Conservation (phyloP, 768 basidiomycete species). For the Russula earlei region DNA sequence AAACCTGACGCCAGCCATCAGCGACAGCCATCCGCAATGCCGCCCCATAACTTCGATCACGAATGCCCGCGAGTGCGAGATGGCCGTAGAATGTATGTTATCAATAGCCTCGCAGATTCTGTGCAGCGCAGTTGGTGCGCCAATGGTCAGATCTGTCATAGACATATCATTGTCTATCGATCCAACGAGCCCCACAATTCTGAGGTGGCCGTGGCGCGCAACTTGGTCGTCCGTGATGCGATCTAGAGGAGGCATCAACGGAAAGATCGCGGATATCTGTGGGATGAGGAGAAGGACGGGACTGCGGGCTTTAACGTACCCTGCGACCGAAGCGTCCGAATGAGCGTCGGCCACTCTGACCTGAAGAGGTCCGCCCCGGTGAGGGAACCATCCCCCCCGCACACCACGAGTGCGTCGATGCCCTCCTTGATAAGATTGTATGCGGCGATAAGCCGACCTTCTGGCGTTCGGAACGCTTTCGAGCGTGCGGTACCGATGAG, state of each 20-base stretch:
- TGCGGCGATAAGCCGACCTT: conserved; percentile 85
- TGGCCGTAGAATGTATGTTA: conserved; percentile 94
- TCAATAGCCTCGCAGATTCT: conserved; percentile 98
- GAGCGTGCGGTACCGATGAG: conserved; percentile 92
- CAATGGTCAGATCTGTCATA: conserved; percentile 94
- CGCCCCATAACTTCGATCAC: conserved; percentile 99
- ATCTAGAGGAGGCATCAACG: conserved; percentile 30
- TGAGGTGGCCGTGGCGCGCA: conserved; percentile 69
- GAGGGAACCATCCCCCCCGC: conserved; percentile 93
- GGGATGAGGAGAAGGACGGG: neutral
- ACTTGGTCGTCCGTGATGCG: conserved; percentile 70
- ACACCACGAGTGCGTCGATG: conserved; percentile 93
- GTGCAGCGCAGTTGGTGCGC: conserved; percentile 89
- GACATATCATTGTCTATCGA: conserved; percentile 99
- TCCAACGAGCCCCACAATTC: conserved; percentile 96
- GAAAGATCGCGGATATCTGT: neutral
- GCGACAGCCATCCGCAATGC: conserved; percentile 97
- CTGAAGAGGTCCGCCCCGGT: conserved; percentile 94
- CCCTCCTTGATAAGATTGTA: conserved; percentile 91
- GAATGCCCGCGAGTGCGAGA: conserved; percentile 93
- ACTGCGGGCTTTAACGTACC: conserved; percentile 45
- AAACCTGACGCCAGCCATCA: conserved; percentile 85
- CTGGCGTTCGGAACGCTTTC: conserved; percentile 69
- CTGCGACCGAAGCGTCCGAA: conserved; percentile 54
- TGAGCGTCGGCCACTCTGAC: conserved; percentile 86